Conservation (phyloP, 768 basidiomycete species). For the Leucosporidium creatinivorum region DNA sequence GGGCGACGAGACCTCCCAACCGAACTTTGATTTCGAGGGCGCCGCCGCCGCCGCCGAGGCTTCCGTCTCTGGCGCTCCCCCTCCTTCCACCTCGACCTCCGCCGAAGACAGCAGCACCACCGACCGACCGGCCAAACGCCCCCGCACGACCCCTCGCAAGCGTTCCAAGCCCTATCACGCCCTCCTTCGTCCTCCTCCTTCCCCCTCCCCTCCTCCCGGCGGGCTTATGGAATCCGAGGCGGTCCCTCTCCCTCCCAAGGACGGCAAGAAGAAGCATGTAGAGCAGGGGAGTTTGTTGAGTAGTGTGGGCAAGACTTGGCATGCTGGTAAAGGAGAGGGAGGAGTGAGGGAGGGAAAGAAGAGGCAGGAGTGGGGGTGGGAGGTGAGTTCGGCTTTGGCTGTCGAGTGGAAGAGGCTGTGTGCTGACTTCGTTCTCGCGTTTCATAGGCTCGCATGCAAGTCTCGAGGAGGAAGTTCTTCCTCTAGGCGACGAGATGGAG, state of each 20-base stretch:
- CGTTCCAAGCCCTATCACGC: slow-evolving; percentile 30
- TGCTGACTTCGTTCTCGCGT: slow-evolving; percentile 6
- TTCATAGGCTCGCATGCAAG: slow-evolving; percentile 81
- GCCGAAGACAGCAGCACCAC: slow-evolving; percentile 15
- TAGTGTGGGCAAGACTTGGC: slow-evolving; percentile 34
- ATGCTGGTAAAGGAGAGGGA: slow-evolving; percentile 35
- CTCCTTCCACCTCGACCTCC: neutral
- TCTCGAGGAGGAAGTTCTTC: slow-evolving; percentile 70
- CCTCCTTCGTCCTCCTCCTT: slow-evolving; percentile 23
- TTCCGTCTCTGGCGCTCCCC: slow-evolving; percentile 27
- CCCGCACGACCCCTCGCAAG: slow-evolving; percentile 11
- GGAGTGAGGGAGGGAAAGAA: slow-evolving; percentile 48
- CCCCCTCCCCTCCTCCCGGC: slow-evolving; percentile 6
- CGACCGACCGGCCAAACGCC: slow-evolving; percentile 51
- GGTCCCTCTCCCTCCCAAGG: slow-evolving; percentile 28
- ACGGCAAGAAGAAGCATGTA: slow-evolving; percentile 20
- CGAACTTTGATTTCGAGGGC: slow-evolving; percentile 11
- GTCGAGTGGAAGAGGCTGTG: slow-evolving; percentile 8
- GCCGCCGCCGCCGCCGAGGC: slow-evolving; percentile 13
- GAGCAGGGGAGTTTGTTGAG: slow-evolving; percentile 25
- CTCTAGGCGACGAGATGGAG: slow-evolving; percentile 4
- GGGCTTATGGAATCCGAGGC: slow-evolving; percentile 9
- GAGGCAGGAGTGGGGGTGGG: slow-evolving; percentile 83
- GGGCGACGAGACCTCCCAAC: slow-evolving; percentile 29
- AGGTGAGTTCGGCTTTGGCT: slow-evolving; percentile 50